phyloP scores from a whole-genome alignment of 164 flowering plant genomes.

The Euptelea pleiosperma region DNA sequence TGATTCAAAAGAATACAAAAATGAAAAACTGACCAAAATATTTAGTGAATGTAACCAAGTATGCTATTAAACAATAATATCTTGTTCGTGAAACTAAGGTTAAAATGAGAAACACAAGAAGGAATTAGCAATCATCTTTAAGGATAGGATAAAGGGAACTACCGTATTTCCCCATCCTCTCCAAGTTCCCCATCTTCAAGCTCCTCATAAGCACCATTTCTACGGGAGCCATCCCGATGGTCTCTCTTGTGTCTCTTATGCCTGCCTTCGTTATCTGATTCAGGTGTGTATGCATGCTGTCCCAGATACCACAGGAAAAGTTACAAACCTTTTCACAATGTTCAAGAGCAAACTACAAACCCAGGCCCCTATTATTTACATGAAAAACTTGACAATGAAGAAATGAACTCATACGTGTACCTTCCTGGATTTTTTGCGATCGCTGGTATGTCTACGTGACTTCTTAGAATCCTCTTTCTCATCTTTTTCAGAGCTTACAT shows the following conservation, averaged over 20 bases:
- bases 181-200: constrained; percentile 99
- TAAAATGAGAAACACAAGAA: background rate
- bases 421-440: constrained; percentile 87
- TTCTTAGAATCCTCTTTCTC: constrained; percentile 76
- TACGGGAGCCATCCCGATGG: constrained; percentile 66
- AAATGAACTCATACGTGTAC: constrained; percentile 25
- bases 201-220: constrained; percentile 73
- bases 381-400: background rate
- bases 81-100: constrained; percentile 2
- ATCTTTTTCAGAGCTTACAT: constrained; percentile 63
- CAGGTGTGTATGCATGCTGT: constrained; percentile 70
- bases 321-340: background rate
- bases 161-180: constrained; percentile 85
- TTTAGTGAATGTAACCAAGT: constrained; percentile 16
- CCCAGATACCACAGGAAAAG: background rate
- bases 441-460: constrained; percentile 73
- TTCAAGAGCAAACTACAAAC: background rate
- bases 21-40: constrained; percentile 1
- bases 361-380: too few species aligned
- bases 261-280: constrained; percentile 80
- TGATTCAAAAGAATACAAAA: background rate
- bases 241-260: constrained; percentile 84
- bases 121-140: background rate
- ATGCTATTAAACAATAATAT: background rate
- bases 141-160: constrained; percentile 19